phyloP scores from a whole-genome alignment of 371 early-diverging fungal genomes.

The Chytridium lagenaria region DNA sequence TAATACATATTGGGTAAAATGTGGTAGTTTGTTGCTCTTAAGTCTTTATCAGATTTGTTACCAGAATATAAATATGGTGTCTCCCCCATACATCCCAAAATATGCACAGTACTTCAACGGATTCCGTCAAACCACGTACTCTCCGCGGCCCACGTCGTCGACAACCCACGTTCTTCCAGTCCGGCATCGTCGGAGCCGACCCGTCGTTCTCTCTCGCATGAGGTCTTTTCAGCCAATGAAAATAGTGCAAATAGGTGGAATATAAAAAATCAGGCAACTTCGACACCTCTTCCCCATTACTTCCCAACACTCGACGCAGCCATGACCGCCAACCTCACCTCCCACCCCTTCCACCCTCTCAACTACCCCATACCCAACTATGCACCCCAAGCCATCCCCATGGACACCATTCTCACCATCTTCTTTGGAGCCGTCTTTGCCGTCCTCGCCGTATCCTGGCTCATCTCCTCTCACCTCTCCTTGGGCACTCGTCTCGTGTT shows the following conservation, averaged over 20 bases:
- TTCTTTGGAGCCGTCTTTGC: conserved; percentile 43
- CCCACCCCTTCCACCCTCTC: conserved; percentile 53
- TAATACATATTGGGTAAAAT: too few species aligned
- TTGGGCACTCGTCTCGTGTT: conserved; percentile 55
- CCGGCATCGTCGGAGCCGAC: neutral
- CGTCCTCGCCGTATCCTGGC: conserved; percentile 35
- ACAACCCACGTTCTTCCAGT: too few species aligned
- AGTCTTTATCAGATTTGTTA: neutral
- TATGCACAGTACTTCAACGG: neutral
- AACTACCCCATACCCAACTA: conserved; percentile 43
- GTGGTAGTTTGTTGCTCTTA: neutral
- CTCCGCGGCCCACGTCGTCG: too few species aligned
- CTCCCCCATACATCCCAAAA: neutral
- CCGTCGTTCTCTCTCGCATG: neutral
- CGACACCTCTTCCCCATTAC: neutral
- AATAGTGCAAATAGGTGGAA: neutral
- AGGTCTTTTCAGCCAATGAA: neutral
- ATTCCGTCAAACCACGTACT: neutral
- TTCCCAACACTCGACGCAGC: neutral
- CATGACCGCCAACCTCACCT: conserved; percentile 3
- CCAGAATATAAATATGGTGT: neutral
- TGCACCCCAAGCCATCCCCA: conserved; percentile 32
- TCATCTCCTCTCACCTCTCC: conserved; percentile 16
- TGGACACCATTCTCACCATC: conserved; percentile 42
- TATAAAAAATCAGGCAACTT: neutral